Evolutionary conservation across 345 rosid genomes (phyloP).

Genomic region (Physaria fendleri): DNA sequence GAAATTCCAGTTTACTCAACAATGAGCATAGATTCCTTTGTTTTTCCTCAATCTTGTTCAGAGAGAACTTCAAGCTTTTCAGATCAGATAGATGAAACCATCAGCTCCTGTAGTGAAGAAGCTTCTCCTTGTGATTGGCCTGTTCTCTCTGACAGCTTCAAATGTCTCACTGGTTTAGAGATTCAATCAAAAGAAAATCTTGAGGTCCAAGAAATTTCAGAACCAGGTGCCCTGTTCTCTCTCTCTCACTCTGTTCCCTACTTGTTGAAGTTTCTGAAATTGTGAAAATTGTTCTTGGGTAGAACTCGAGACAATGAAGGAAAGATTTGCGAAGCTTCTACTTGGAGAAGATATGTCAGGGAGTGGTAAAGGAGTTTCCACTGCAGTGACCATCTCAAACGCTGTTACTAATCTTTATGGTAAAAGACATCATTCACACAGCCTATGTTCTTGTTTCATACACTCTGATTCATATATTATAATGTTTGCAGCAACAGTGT

Average conservation of each 20-base stretch:
- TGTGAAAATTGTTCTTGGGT: background rate
- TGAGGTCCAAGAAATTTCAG: slow-evolving; percentile 44
- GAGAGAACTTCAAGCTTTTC: slow-evolving; percentile 66
- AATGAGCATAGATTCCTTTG: slow-evolving; percentile 53
- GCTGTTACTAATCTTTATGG: slow-evolving; percentile 93
- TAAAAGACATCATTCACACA: slow-evolving; percentile 20
- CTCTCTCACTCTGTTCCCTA: background rate
- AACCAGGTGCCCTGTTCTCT: slow-evolving; percentile 42
- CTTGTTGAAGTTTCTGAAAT: background rate
- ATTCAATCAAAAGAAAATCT: slow-evolving; percentile 34
- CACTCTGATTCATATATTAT: background rate
- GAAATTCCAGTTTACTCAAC: slow-evolving; percentile 62
- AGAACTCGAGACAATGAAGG: slow-evolving; percentile 87
- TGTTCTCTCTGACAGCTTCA: slow-evolving; percentile 28
- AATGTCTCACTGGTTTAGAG: slow-evolving; percentile 29
- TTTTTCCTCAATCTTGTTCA: slow-evolving; percentile 58
- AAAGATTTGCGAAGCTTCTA: slow-evolving; percentile 82
- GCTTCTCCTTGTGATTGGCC: slow-evolving; percentile 67
- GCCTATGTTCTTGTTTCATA: background rate
- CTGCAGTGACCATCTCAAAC: slow-evolving; percentile 86
- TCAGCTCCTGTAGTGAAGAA: slow-evolving; percentile 55
- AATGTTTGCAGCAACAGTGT: slow-evolving; percentile 66
- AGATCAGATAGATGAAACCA: slow-evolving; percentile 58
- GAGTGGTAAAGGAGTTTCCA: slow-evolving; percentile 87
- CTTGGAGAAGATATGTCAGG: slow-evolving; percentile 99